Conservation (phyloP, 495 filamentous ascomycete species). For the Daldinia concentrica region DNA sequence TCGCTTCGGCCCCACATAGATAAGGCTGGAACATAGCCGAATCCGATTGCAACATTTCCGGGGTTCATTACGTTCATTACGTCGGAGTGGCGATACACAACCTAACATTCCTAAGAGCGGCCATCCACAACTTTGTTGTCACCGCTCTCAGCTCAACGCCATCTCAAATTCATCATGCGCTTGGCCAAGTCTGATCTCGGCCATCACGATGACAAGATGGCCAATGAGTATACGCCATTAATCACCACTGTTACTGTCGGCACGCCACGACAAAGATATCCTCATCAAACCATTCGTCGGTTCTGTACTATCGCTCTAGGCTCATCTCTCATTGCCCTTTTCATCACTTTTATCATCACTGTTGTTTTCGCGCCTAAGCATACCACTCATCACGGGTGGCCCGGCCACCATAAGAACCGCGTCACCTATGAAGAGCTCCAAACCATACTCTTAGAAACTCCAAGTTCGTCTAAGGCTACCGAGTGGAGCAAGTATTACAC, state of each 20-base stretch:
- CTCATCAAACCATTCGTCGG: conserved; percentile 72
- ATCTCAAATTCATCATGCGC: conserved; percentile 23
- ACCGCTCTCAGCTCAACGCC: neutral
- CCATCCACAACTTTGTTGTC: neutral
- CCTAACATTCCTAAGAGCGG: neutral
- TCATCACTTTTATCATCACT: conserved; percentile 70
- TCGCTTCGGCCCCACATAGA: neutral
- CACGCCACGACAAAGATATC: conserved; percentile 68
- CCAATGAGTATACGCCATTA: conserved; percentile 69
- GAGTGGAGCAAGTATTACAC: conserved; percentile 96
- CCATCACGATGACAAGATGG: conserved; percentile 52
- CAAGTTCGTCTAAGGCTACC: conserved; percentile 70
- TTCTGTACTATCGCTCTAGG: conserved; percentile 74
- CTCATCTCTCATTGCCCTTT: conserved; percentile 63
- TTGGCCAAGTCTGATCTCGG: conserved; percentile 9
- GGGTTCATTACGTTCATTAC: conserved; percentile 27
- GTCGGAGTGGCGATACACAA: conserved; percentile 30
- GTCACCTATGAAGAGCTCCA: conserved; percentile 73
- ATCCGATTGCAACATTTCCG: conserved; percentile 33
- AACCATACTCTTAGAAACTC: conserved; percentile 74
- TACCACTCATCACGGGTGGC: conserved; percentile 55
- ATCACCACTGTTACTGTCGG: conserved; percentile 64
- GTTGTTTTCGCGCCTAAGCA: conserved; percentile 57
- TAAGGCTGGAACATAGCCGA: conserved; percentile 11
- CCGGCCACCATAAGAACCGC: conserved; percentile 46